Evolutionary conservation across 164 flowering plant species (phyloP).

Genomic region (Euptelea pleiosperma): DNA sequence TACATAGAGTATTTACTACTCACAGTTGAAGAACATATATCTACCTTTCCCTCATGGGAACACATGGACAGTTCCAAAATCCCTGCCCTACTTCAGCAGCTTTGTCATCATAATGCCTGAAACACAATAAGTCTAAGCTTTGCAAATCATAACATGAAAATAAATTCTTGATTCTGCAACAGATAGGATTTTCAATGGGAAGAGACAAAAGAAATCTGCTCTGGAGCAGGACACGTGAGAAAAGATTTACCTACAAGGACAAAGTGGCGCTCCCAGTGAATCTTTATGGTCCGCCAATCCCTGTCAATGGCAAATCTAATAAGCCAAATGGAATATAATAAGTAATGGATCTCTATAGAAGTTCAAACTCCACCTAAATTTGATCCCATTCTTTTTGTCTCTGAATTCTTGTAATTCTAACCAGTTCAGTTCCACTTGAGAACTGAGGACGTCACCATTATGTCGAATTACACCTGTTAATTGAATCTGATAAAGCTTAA

Average conservation of each 20-base stretch:
- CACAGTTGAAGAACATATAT: slow-evolving; percentile 6
- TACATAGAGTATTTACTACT: too few species aligned
- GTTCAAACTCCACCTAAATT: background rate
- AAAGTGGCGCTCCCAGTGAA: slow-evolving; percentile 92
- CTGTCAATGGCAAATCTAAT: slow-evolving; percentile 35
- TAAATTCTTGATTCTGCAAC: background rate
- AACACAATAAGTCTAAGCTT: slow-evolving; percentile 10
- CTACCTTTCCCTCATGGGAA: slow-evolving; percentile 99
- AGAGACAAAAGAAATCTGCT: background rate
- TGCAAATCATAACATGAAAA: slow-evolving; percentile 6
- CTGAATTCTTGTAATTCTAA: background rate
- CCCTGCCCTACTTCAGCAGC: slow-evolving; percentile 91
- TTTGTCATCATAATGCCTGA: slow-evolving; percentile 97
- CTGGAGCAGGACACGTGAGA: too few species aligned
- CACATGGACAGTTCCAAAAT: slow-evolving; percentile 99
- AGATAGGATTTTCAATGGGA: background rate
- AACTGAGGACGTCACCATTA: too few species aligned
- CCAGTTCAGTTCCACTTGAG: background rate
- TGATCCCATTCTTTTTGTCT: background rate
- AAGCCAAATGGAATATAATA: background rate
- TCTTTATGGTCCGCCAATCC: slow-evolving; percentile 96
- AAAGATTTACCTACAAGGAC: slow-evolving; percentile 83
- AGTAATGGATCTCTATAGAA: background rate
- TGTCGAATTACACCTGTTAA: too few species aligned
- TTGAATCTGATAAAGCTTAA: too few species aligned